Conservation (phyloP, 1,284 basidiomycete genomes). For the Omphalotus olearius region DNA sequence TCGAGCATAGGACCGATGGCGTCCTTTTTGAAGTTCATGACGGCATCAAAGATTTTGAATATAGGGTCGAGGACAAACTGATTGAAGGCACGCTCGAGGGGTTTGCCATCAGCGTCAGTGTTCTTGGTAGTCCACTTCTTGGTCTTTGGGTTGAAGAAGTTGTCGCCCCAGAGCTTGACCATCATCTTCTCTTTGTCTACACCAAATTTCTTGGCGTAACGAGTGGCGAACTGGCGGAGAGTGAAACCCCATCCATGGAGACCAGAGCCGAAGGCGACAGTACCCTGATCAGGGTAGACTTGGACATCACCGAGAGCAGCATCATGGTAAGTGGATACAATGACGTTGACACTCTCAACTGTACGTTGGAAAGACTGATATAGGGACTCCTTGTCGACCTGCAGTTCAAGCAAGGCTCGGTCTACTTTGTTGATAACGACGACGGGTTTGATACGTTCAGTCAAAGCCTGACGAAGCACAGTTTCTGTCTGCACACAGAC, state of each 20-base stretch:
- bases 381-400: conserved; percentile 95
- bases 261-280: conserved; percentile 98
- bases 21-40: conserved; percentile 99
- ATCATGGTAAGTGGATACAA: conserved; percentile 98
- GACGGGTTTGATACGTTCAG: conserved; percentile 99
- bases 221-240: conserved; percentile 92
- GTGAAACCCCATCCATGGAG: conserved; percentile 99
- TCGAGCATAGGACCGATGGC: conserved; percentile 83
- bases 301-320: conserved; percentile 95
- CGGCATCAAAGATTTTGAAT: conserved; percentile 97
- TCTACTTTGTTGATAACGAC: conserved; percentile 99
- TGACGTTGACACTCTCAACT: conserved; percentile 98
- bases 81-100: conserved; percentile 91
- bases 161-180: conserved; percentile 98
- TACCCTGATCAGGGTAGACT: conserved; percentile 98
- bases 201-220: conserved; percentile 99
- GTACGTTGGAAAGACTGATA: conserved; percentile 99
- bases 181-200: conserved; percentile 99
- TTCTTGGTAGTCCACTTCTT: conserved; percentile 93
- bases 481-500: conserved; percentile 99
- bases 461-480: conserved; percentile 95
- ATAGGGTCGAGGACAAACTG: conserved; percentile 99
- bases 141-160: conserved; percentile 98
- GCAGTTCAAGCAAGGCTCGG: conserved; percentile 97
- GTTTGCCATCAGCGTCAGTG: conserved; percentile 80